phyloP scores from a whole-genome alignment of 139 green algal species.

The Eudorina sp. region DNA sequence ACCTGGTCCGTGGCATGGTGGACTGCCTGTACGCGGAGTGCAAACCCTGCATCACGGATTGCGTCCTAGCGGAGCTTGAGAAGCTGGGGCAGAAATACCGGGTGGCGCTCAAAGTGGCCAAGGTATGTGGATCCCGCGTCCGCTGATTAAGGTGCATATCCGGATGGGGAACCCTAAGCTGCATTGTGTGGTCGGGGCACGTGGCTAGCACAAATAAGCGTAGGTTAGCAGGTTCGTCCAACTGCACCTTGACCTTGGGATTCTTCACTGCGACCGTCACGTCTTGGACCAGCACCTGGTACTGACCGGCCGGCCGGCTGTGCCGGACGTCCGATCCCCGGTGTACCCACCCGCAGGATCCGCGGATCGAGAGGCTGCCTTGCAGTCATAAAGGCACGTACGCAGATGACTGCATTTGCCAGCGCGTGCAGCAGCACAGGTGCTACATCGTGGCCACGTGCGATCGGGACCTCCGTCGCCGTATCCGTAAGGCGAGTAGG shows the following conservation, averaged over 20 bases:
- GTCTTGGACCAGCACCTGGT: no score
- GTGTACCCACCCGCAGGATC: constrained; percentile 86
- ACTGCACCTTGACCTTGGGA: no score
- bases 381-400: constrained; percentile 98
- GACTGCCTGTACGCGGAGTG: constrained; percentile 99
- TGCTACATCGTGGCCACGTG: constrained; percentile 99
- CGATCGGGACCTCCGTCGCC: constrained; percentile 93
- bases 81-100: constrained; percentile 99
- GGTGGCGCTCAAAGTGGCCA: constrained; percentile 97
- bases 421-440: constrained; percentile 94
- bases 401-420: constrained; percentile 98
- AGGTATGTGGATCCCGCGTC: no score
- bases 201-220: no score
- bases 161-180: no score
- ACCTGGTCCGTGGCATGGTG: constrained; percentile 96
- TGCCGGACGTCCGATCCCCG: no score
- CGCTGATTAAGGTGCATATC: no score
- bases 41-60: constrained; percentile 98
- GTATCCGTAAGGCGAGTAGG: constrained; percentile 92
- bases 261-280: no score
- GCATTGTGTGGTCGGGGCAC: no score
- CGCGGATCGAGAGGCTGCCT: constrained; percentile 91
- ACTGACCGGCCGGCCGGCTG: no score
- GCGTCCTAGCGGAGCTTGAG: constrained; percentile 98
- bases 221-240: no score